Base-by-base conservation (phyloP, 169 alveolate genomes). In the Theileria sp. region DNA sequence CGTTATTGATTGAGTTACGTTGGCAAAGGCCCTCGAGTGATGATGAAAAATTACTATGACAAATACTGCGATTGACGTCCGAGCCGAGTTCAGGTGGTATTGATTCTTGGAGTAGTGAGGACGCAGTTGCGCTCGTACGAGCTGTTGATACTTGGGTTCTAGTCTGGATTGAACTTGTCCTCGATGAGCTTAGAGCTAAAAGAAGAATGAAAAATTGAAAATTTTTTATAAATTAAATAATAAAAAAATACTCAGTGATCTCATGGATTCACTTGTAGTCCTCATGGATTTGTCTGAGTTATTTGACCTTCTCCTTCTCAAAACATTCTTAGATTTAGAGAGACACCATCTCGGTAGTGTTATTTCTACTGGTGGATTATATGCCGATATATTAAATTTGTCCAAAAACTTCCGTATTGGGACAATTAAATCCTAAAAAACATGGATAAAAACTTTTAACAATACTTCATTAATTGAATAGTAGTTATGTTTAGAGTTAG, bases 401-500 rank as follows among this genome's bases (percentile, higher is more conserved):
- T 30, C 6, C 58, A 85, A 30, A 36, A 85, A 85, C 74, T 79
- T 74, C 32, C 38, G 36, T 44, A 85, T 66, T 15, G 91, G 91
- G 12, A 62, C 69, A 38, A 77, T 69, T 12, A 85, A n/a, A 34
- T 85, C 87, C 88, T 81, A 58, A 9, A 79, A 26, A 64, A n/a
- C 3, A 62, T 73, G 4, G 13, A n/a, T 21, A 36, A n/a, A n/a
- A 54, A 60, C 17, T 32, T 0, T 25, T 70, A 25, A 8, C 2
- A 79, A 71, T 81, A 89, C 94, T 36, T 91, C 93, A 25, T 84
- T 78, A 62, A 91, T 85, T 58, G 87, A 85, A 85, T 87, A 91
- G 62, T 74, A 70, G 73, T 91, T 91, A 83, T 91, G 94, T 75
- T 81, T 82, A 2, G 93, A 84, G 50, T 80, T 82, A 10, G 78